Conservation (phyloP, 768 basidiomycete genomes). For the Xanthoconium purpureum region DNA sequence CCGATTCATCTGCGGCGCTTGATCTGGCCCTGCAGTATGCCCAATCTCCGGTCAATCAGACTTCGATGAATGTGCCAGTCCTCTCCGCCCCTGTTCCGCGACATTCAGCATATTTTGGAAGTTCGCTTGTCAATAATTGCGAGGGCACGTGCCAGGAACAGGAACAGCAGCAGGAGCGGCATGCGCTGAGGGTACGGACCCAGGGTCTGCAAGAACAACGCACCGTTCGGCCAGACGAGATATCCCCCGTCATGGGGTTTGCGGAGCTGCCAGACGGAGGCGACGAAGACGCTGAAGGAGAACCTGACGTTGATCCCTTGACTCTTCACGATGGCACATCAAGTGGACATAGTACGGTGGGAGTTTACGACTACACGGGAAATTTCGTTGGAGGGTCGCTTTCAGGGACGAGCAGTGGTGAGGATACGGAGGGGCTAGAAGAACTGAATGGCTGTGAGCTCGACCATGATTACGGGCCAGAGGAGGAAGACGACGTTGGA, state of each 20-base stretch:
- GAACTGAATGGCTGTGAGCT: constrained; percentile 21
- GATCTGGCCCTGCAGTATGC: constrained; percentile 26
- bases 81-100: constrained; percentile 34
- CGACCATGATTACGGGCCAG: constrained; percentile 30
- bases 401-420: constrained; percentile 25
- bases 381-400: constrained; percentile 17
- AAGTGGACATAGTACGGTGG: constrained; percentile 31
- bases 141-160: constrained; percentile 39
- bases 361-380: constrained; percentile 22
- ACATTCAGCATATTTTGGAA: constrained; percentile 31
- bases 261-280: constrained; percentile 26
- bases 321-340: constrained; percentile 19
- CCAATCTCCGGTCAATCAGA: constrained; percentile 15
- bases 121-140: constrained; percentile 31
- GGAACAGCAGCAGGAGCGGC: constrained; percentile 34
- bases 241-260: constrained; percentile 32
- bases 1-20: constrained; percentile 21
- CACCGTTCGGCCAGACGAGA: constrained; percentile 33
- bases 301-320: constrained; percentile 30
- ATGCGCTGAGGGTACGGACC: constrained; percentile 29
- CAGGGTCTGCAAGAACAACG: constrained; percentile 33
- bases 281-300: constrained; percentile 39
- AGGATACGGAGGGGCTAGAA: constrained; percentile 28
- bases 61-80: constrained; percentile 22
- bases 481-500: constrained; percentile 30